Percentiles rank a stretch among this genome's conserved stretches.
Evolutionary conservation across 352 stramenopile species (phyloP).

Genomic region (Plasmopara muralis): DNA sequence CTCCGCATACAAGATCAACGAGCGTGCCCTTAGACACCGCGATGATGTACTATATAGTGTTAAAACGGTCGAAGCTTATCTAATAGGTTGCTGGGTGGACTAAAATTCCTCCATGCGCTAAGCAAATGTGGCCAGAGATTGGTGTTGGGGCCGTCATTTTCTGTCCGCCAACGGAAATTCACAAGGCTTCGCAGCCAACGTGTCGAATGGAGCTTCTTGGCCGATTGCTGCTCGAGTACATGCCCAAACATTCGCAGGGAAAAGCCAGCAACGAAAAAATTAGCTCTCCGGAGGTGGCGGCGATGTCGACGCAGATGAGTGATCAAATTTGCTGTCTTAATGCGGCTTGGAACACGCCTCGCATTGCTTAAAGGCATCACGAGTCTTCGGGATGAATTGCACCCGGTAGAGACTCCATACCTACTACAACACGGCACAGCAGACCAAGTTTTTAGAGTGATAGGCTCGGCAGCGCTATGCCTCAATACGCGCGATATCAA

Average conservation of each 20-base stretch:
- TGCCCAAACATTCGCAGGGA: conserved; percentile 61
- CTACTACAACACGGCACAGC: conserved; percentile 63
- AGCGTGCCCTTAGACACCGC: no score
- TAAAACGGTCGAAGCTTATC: neutral
- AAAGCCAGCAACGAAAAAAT: conserved; percentile 54
- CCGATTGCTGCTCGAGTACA: conserved; percentile 41
- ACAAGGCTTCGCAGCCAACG: conserved; percentile 43
- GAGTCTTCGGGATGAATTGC: conserved; percentile 46
- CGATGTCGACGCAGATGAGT: conserved; percentile 46
- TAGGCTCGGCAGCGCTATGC: conserved; percentile 53
- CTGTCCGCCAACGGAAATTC: conserved; percentile 65
- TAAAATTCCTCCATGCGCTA: conserved; percentile 56
- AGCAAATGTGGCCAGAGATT: conserved; percentile 38
- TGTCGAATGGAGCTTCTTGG: conserved; percentile 37
- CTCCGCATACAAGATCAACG: no score
- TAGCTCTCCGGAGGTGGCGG: conserved; percentile 52
- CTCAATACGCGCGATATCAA: conserved; percentile 44
- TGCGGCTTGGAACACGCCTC: conserved; percentile 66
- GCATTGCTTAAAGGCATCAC: conserved; percentile 60
- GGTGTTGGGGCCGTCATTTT: conserved; percentile 64
- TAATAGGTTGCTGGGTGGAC: conserved; percentile 55
- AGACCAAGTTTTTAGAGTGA: conserved; percentile 67
- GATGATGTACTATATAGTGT: no score
- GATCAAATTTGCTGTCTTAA: conserved; percentile 57
- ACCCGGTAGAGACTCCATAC: conserved; percentile 59